Evolutionary conservation across 257 asterid species (phyloP).

Genomic region (Dorcoceras hygrometricum): DNA sequence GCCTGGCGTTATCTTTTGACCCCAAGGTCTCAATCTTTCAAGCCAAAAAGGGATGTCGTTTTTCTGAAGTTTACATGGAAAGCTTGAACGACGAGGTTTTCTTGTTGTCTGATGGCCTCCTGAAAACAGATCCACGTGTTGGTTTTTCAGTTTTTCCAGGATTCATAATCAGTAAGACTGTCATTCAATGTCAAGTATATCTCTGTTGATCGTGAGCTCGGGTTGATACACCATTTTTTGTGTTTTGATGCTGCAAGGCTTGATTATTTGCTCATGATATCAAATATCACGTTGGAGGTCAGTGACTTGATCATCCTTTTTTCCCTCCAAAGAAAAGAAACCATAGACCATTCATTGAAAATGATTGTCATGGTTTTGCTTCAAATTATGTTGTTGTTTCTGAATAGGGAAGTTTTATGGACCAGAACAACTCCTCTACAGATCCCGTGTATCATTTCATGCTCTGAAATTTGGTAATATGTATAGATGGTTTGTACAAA

Average conservation of each 20-base stretch:
- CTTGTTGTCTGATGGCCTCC: slow-evolving; percentile 27
- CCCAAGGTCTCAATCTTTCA: slow-evolving; percentile 55
- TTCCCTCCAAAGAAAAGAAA: neutral
- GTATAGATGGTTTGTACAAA: neutral
- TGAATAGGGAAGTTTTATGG: neutral
- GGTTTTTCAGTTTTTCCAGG: slow-evolving; percentile 79
- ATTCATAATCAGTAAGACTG: slow-evolving; percentile 51
- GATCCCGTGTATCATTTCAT: neutral
- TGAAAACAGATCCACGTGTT: slow-evolving; percentile 48
- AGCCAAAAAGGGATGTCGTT: slow-evolving; percentile 45
- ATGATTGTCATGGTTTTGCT: neutral
- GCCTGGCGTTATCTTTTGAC: slow-evolving; percentile 59
- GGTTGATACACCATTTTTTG: neutral
- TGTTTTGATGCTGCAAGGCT: neutral
- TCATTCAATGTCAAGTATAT: slow-evolving; percentile 72
- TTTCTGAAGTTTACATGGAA: slow-evolving; percentile 84
- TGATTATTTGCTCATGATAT: too few species aligned
- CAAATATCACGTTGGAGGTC: neutral
- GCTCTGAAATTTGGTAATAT: too few species aligned
- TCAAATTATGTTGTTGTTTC: too few species aligned
- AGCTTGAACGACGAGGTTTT: slow-evolving; percentile 66
- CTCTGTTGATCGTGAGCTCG: slow-evolving; percentile 32
- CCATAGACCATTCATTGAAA: neutral
- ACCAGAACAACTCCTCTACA: neutral
- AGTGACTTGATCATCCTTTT: neutral